Evolutionary conservation across 176 grass and related monocot genomes (phyloP), one percentile per base, ranked within the genome.

Genomic region (Olyra latifolia): DNA sequence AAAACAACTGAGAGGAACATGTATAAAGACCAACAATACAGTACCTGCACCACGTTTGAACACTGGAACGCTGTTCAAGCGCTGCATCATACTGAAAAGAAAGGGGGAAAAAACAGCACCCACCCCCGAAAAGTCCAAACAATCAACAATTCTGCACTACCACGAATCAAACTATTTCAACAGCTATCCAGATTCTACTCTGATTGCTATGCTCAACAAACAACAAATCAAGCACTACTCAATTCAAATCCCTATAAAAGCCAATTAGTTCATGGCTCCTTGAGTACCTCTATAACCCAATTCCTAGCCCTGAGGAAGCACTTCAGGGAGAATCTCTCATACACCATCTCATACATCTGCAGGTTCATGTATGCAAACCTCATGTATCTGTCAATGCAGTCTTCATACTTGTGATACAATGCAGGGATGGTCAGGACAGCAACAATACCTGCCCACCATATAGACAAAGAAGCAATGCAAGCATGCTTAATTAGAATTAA

Each of bases 321-420:
- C 22, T 87, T 86, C 43, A 86, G 69, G 74, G 86, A 92, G 24
- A 84, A 39, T 71, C 73, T 87, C 75, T 84, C 82, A 55, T 91
- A 97, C 8, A 90, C 58, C 61, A 83, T 52, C 89, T 91, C 84
- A 40, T 98, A 94, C 87, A 90, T 91, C 42, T 85, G 86, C 48
- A 98, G 75, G 73, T 94, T 93, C 27, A 43, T 25, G n/a, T 81
- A 85, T 10, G 88, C 91, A 1, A 85, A 58, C 42, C 77, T 84
- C 20, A 62, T 23, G 49, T 85, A 78, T 30, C 61, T 82, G 62
- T 89, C 58, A 40, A 97, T 4, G 32, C 72, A 84, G 35, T 87
- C 75, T 76, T 83, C 49, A 63, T 94, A 94, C 52, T 80, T 94
- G 74, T 86, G 46, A 75, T 94, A 98, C 45, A 94, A 43, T 35